Conservation (phyloP, 768 basidiomycete genomes). For the Hygrophoropsis aurantiaca region DNA sequence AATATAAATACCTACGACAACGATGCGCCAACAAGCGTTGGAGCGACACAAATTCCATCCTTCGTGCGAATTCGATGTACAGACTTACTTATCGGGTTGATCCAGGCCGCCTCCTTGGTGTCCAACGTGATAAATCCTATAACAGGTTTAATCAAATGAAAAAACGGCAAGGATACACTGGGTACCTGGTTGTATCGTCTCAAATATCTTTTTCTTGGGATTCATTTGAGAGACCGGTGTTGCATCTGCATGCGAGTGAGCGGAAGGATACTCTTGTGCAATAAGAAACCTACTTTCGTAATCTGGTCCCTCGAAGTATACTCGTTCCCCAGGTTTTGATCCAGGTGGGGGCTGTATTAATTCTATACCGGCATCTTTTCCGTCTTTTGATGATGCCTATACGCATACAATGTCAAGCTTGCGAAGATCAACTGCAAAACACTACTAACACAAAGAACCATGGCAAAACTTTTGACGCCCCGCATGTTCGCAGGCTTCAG, state of each 20-base stretch:
- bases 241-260: conserved; percentile 38
- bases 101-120: conserved; percentile 87
- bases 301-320: conserved; percentile 92
- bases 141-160: conserved; percentile 1
- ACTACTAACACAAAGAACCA: conserved; percentile 84
- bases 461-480: conserved; percentile 96
- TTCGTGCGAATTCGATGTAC: conserved; percentile 86
- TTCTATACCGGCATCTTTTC: conserved; percentile 89
- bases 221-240: conserved; percentile 83
- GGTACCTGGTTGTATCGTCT: conserved; percentile 89
- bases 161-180: conserved; percentile 3
- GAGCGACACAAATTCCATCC: conserved; percentile 77
- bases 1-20: conserved; percentile 60
- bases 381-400: conserved; percentile 88
- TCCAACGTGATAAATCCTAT: conserved; percentile 88
- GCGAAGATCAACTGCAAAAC: neutral
- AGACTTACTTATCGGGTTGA: conserved; percentile 76
- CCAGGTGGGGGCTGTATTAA: conserved; percentile 85
- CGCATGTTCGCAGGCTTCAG: conserved; percentile 96
- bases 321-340: conserved; percentile 86
- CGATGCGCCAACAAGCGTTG: conserved; percentile 86
- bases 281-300: conserved; percentile 62
- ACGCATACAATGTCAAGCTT: conserved; percentile 4
- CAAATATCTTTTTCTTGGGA: conserved; percentile 99
- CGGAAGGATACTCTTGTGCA: neutral